These are phyloP conservation scores for Yarrowia porcina DNA, from an alignment of 805 yeast species.

Conservation along the genomic window DNA sequence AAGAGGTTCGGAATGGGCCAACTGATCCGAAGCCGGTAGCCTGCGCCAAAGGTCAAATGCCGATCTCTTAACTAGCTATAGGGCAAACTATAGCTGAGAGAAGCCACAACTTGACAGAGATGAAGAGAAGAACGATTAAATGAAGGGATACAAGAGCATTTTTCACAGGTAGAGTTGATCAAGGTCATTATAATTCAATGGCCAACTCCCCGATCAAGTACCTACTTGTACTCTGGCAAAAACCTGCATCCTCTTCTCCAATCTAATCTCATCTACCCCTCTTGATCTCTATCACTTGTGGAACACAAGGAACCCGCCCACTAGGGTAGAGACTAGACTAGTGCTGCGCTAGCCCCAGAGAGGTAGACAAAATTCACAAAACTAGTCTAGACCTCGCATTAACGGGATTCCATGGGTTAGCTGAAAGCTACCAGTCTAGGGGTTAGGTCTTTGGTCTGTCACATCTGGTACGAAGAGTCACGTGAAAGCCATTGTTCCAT, in stretches of 20 bases:
- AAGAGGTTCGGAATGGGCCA: neutral
- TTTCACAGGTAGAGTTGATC: too few species aligned
- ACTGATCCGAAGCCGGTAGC: neutral
- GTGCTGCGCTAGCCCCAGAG: neutral
- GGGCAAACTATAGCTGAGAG: neutral
- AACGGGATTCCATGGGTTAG: constrained; percentile 13
- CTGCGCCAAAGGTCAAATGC: neutral
- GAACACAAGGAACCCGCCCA: constrained; percentile 17
- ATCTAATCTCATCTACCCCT: too few species aligned
- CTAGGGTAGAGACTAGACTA: neutral
- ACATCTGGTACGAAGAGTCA: too few species aligned
- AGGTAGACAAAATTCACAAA: neutral
- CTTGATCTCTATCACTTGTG: too few species aligned
- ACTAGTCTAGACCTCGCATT: constrained; percentile 6
- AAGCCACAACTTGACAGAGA: neutral
- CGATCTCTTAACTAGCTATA: neutral
- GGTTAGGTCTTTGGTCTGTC: too few species aligned
- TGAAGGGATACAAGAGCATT: too few species aligned
- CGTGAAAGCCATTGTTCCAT: too few species aligned
- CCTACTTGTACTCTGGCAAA: too few species aligned
- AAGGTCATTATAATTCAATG: too few species aligned
- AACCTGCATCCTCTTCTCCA: too few species aligned
- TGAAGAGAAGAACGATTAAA: too few species aligned
- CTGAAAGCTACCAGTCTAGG: constrained; percentile 9
- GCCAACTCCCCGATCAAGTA: too few species aligned